Evolutionary conservation across 352 stramenopile species (phyloP), one percentile per base, ranked within the genome.

Genomic region (Phytophthora citrophthora): DNA sequence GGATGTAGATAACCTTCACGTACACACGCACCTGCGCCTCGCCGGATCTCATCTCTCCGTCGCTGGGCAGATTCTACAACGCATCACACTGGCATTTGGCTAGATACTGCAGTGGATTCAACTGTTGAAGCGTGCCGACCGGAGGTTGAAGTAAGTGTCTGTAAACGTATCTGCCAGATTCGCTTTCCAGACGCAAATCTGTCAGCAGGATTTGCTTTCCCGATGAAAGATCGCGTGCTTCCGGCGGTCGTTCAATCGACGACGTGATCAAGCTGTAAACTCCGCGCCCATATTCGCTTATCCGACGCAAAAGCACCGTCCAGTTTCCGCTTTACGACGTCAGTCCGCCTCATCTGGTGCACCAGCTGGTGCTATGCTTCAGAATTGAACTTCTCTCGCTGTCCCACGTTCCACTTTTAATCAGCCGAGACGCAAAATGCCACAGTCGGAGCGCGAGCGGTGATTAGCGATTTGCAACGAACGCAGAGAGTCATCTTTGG

Each of bases 211-310:
- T 62, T 62, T 32, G 44, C 1, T 34, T 62, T 62, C 54, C 44
- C 53, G 54, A 62, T 24, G 20, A 54, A 62, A 54, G 32, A 62
- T 54, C 44, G 54, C 23, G 10, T 39, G 15, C 54, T 54, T 62
- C 54, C 32, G 54, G 43, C 54, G 54, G 54, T 62, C 44, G 20
- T 54, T 54, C 54, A 38, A 46, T 29, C 32, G 31, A 11, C 15
- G 13, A 41, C 41, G 54, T 54, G 23, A 62, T 54, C 54, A 62
- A 15, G 23, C 34, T 54, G 54, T 54, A 62, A 62, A 62, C 32
- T 54, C 31, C 15, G 6, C 6, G 3, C 9, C 8, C 29, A 53
- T 3, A 61, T 61, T 61, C 15, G 20, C 20, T 26, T 48, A 47
- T 27, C 50, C 50, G 50, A 57, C 20, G 31, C 48, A 34, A 34